phyloP scores from a whole-genome alignment of 352 stramenopile species.

The Globisporangium abappressorium region DNA sequence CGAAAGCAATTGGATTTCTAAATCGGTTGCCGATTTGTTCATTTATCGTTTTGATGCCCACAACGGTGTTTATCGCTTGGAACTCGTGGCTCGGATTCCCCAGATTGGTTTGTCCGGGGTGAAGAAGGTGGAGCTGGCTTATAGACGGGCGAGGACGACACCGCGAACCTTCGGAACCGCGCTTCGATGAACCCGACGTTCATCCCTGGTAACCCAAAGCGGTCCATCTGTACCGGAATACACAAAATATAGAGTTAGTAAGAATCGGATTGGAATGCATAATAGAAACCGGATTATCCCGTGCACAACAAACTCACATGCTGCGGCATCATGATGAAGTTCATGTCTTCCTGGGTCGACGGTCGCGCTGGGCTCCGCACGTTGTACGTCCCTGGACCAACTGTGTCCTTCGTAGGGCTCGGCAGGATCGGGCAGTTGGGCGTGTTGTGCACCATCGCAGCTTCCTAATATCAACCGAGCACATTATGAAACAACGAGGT shows the following conservation, averaged over 20 bases:
- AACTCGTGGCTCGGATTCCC: no score
- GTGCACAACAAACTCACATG: slow-evolving; percentile 28
- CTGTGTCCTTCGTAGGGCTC: slow-evolving; percentile 43
- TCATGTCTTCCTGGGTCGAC: slow-evolving; percentile 40
- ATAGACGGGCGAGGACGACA: slow-evolving; percentile 23
- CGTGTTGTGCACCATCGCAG: slow-evolving; percentile 73
- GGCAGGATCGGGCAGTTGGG: slow-evolving; percentile 58
- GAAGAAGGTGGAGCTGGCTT: not conserved
- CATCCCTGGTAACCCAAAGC: slow-evolving; percentile 47
- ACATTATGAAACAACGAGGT: not conserved
- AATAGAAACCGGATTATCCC: not conserved
- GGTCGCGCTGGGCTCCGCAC: slow-evolving; percentile 13
- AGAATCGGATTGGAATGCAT: not conserved
- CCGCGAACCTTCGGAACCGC: slow-evolving; percentile 60
- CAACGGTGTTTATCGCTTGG: no score
- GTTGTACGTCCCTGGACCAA: slow-evolving; percentile 58
- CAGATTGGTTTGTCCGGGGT: not conserved
- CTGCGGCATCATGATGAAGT: slow-evolving; percentile 73
- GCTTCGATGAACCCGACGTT: slow-evolving; percentile 58
- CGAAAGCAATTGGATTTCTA: no score
- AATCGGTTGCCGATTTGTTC: no score
- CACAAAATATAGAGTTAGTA: not conserved
- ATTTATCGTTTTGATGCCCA: no score
- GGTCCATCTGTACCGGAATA: slow-evolving; percentile 35
- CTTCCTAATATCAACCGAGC: slow-evolving; percentile 23